Evolutionary conservation across 1,139 yeast genomes (phyloP).

Genomic region (Yamadazyma jaroonii): DNA sequence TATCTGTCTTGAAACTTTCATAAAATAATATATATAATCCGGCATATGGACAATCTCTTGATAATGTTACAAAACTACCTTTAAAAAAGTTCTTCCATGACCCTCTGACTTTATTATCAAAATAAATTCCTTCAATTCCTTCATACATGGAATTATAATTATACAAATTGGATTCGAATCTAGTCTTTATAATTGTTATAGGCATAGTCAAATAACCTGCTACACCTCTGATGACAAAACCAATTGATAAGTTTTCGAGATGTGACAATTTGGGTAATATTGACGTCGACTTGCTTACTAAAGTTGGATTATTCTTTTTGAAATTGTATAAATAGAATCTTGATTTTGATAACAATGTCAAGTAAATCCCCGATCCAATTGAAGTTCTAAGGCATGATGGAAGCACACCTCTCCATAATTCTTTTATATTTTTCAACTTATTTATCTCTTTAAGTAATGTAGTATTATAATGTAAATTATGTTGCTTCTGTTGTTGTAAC

Average conservation of each 20-base stretch:
- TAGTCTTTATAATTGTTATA: constrained; percentile 86
- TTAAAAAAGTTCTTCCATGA: constrained; percentile 67
- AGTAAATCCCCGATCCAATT: constrained; percentile 83
- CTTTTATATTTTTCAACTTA: constrained; percentile 44
- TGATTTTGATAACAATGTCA: constrained; percentile 65
- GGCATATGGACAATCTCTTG: constrained; percentile 95
- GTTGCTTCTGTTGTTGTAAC: constrained; percentile 66
- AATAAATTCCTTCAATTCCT: constrained; percentile 59
- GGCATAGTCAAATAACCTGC: constrained; percentile 97
- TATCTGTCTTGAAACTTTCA: constrained; percentile 60
- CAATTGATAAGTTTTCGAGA: constrained; percentile 68
- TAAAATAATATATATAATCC: constrained; percentile 86
- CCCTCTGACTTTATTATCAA: constrained; percentile 26
- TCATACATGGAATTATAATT: constrained; percentile 62
- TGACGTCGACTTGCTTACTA: constrained; percentile 12
- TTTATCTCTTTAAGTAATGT: constrained; percentile 42
- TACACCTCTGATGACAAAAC: constrained; percentile 73
- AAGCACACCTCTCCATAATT: constrained; percentile 89
- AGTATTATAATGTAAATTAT: constrained; percentile 35
- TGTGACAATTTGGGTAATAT: constrained; percentile 70
- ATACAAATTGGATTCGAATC: constrained; percentile 80
- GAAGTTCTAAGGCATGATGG: constrained; percentile 91
- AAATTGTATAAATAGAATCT: constrained; percentile 51
- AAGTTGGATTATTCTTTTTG: constrained; percentile 11
- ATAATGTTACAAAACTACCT: constrained; percentile 84